Percentiles rank a stretch among this genome's conserved stretches.
Evolutionary conservation across 2,329 filamentous ascomycete genomes (phyloP).

Genomic region (Scortechinia acanthostroma): DNA sequence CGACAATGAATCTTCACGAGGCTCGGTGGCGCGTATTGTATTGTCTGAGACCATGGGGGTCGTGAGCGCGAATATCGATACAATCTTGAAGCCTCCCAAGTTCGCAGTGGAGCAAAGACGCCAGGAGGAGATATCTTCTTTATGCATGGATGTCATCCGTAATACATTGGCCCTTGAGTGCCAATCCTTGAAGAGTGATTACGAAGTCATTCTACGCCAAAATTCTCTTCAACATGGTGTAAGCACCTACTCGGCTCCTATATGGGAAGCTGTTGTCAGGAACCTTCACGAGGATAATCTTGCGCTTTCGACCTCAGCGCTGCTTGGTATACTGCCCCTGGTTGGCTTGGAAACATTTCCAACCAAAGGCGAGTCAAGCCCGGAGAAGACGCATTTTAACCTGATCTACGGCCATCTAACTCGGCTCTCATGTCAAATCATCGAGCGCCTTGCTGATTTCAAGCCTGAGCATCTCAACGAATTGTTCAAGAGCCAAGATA

Average conservation of each 20-base stretch:
- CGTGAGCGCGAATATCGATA: conserved; percentile 29
- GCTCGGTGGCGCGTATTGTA: conserved; percentile 34
- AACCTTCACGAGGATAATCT: conserved; percentile 11
- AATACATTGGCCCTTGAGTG: conserved; percentile 10
- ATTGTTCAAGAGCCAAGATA: conserved; percentile 61
- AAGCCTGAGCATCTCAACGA: conserved; percentile 58
- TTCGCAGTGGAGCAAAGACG: conserved; percentile 6
- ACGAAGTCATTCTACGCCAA: conserved; percentile 7
- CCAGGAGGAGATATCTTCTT: conserved; percentile 9
- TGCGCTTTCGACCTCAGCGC: conserved; percentile 8
- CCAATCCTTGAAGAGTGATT: conserved; percentile 6
- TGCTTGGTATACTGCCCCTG: conserved; percentile 10
- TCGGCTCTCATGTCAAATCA: conserved; percentile 61
- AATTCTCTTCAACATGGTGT: conserved; percentile 7
- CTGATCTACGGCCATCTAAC: conserved; percentile 56
- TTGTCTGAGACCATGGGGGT: conserved; percentile 35
- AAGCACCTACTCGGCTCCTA: conserved; percentile 6
- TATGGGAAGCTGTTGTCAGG: conserved; percentile 11
- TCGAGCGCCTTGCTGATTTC: conserved; percentile 76
- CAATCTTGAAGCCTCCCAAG: conserved; percentile 8
- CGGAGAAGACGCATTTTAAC: conserved; percentile 71
- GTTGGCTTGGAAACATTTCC: conserved; percentile 10
- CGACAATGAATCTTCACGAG: conserved; percentile 22
- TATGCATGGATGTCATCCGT: conserved; percentile 11
- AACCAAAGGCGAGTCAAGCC: conserved; percentile 29